A percentile compares a stretch with the other conserved stretches of the same genome.
Conservation (phyloP, 2,329 filamentous ascomycete genomes). For the Pyrenochaeta sp. region DNA sequence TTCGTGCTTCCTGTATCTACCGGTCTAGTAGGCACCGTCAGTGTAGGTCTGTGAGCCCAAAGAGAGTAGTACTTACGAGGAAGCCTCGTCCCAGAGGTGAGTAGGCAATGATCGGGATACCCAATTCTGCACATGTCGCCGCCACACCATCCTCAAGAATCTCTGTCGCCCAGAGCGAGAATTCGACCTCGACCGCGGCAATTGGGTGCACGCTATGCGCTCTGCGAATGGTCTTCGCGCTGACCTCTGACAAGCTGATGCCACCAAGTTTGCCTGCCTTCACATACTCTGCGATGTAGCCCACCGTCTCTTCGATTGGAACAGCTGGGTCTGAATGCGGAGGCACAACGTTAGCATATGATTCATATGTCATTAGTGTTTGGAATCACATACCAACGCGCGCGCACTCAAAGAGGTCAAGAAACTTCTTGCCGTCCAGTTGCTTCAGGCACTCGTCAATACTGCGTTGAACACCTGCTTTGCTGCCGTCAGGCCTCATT, state of each 20-base stretch:
- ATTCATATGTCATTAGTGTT: background rate
- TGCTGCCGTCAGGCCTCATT: conserved; percentile 51
- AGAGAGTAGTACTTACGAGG: conserved; percentile 42
- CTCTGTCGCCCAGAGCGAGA: conserved; percentile 65
- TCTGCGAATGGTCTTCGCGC: conserved; percentile 56
- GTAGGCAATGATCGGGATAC: conserved; percentile 75
- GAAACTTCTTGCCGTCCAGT: conserved; percentile 57
- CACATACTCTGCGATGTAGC: conserved; percentile 51
- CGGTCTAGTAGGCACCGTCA: conserved; percentile 45
- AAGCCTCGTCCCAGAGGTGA: conserved; percentile 73
- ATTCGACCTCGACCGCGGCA: conserved; percentile 67
- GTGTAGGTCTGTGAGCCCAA: background rate
- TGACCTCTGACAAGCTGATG: conserved; percentile 57
- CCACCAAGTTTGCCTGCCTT: conserved; percentile 56
- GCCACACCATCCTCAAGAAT: conserved; percentile 67
- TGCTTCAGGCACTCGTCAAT: conserved; percentile 57
- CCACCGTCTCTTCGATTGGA: conserved; percentile 57
- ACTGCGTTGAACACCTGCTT: conserved; percentile 52
- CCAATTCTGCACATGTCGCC: conserved; percentile 65
- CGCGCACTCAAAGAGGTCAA: conserved; percentile 60
- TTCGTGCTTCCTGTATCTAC: conserved; percentile 55
- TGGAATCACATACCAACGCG: background rate
- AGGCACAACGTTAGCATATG: background rate
- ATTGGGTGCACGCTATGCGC: conserved; percentile 64
- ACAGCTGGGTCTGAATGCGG: conserved; percentile 47